These are phyloP conservation scores for Daldinia childiae DNA, from an alignment of 495 filamentous ascomycete genomes.

Conservation along the genomic window DNA sequence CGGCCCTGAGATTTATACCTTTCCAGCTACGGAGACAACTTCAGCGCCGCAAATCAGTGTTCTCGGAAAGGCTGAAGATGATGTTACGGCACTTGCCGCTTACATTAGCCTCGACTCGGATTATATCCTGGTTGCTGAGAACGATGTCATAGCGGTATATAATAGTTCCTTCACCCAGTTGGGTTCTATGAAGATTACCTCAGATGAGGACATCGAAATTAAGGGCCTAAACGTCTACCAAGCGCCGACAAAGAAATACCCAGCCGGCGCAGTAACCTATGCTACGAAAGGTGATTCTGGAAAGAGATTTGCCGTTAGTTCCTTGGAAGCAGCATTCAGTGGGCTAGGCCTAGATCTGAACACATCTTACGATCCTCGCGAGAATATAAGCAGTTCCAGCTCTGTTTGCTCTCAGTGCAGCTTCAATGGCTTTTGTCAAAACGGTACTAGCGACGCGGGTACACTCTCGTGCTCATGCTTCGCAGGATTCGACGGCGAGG, in stretches of 20 bases:
- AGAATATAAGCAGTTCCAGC: slow-evolving; percentile 15
- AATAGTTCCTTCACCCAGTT: slow-evolving; percentile 31
- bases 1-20: slow-evolving; percentile 37
- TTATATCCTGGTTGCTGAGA: slow-evolving; percentile 44
- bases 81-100: slow-evolving; percentile 41
- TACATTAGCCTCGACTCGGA: slow-evolving; percentile 40
- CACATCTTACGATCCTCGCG: slow-evolving; percentile 41
- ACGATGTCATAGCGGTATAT: slow-evolving; percentile 41
- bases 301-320: slow-evolving; percentile 41
- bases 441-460: not conserved
- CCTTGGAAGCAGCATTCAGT: slow-evolving; percentile 32
- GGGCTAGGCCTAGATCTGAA: slow-evolving; percentile 36
- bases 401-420: slow-evolving; percentile 26
- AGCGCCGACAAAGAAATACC: slow-evolving; percentile 32
- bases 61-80: slow-evolving; percentile 35
- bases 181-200: slow-evolving; percentile 36
- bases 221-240: slow-evolving; percentile 45
- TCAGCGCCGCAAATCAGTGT: slow-evolving; percentile 37
- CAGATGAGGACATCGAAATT: slow-evolving; percentile 40
- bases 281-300: slow-evolving; percentile 35
- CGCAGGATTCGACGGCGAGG: slow-evolving; percentile 37
- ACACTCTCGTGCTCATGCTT: slow-evolving; percentile 42
- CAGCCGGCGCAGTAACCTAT: slow-evolving; percentile 39
- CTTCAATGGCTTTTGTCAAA: slow-evolving; percentile 41
- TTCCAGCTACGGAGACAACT: slow-evolving; percentile 39